A percentile compares a stretch with the other conserved stretches of the same genome.
Conservation (phyloP, 257 asterid species). For the Jacaranda copaia region DNA sequence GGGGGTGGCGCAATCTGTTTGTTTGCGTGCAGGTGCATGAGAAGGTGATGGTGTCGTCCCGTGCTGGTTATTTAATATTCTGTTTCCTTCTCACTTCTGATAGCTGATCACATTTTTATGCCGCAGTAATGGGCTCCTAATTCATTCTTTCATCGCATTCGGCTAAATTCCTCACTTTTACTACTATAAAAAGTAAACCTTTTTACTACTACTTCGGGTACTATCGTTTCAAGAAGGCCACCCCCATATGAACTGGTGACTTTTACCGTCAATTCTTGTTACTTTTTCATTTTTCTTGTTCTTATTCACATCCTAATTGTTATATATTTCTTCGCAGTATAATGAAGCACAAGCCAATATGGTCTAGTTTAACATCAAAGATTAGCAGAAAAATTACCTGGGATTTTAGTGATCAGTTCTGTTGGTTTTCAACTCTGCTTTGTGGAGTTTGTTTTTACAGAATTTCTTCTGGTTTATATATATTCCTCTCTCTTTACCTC, state of each 20-base stretch:
- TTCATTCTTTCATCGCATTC: slow-evolving; percentile 26
- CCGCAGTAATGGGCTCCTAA: slow-evolving; percentile 34
- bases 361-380: not conserved
- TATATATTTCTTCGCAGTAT: not conserved
- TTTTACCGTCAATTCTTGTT: slow-evolving; percentile 24
- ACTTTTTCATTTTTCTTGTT: not conserved
- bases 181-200: not conserved
- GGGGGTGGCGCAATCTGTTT: slow-evolving; percentile 43
- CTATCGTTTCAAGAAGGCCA: not conserved
- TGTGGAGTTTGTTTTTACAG: slow-evolving; percentile 21
- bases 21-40: slow-evolving; percentile 39
- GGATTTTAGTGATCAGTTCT: slow-evolving; percentile 29
- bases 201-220: not conserved
- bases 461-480: slow-evolving; percentile 27
- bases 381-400: slow-evolving; percentile 10
- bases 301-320: not conserved
- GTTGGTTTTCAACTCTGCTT: slow-evolving; percentile 25
- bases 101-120: slow-evolving; percentile 28
- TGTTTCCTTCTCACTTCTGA: slow-evolving; percentile 22
- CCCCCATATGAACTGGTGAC: slow-evolving; percentile 32
- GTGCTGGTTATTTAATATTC: slow-evolving; percentile 32
- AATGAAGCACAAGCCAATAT: not conserved
- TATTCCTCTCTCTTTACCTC: not conserved
- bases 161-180: not conserved
- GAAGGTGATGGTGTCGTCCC: slow-evolving; percentile 43